phyloP scores from a whole-genome alignment of 768 basidiomycete species.

The Kwoniella sp. region DNA sequence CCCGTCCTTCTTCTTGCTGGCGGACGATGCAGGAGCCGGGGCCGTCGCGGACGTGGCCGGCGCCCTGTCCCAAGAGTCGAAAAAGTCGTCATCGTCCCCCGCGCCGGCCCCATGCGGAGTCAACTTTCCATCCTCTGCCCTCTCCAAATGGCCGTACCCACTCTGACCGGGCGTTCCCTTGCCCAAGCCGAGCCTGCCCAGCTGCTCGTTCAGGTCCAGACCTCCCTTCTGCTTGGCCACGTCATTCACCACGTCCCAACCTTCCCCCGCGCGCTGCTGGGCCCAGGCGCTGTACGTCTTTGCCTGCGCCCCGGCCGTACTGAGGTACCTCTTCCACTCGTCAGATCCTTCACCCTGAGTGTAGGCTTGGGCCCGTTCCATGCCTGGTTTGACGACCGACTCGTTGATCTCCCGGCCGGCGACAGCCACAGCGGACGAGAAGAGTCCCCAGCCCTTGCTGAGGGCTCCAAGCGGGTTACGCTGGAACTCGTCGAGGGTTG shows the following conservation, averaged over 20 bases:
- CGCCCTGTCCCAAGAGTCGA: constrained; percentile 54
- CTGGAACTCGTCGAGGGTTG: constrained; percentile 74
- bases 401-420: constrained; percentile 75
- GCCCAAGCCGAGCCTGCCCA: constrained; percentile 62
- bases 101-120: constrained; percentile 48
- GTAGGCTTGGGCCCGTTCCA: constrained; percentile 61
- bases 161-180: constrained; percentile 34
- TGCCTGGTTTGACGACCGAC: constrained; percentile 82
- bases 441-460: constrained; percentile 93
- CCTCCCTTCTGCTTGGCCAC: constrained; percentile 63
- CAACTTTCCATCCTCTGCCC: constrained; percentile 36
- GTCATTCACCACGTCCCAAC: constrained; percentile 41
- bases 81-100: constrained; percentile 59
- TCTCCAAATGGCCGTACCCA: constrained; percentile 32
- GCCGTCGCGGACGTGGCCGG: constrained; percentile 11
- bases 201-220: constrained; percentile 75
- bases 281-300: constrained; percentile 35
- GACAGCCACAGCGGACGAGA: constrained; percentile 67
- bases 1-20: constrained; percentile 19
- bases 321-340: constrained; percentile 33
- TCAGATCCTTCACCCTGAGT: constrained; percentile 8
- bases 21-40: constrained; percentile 24
- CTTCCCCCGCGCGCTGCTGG: constrained; percentile 38
- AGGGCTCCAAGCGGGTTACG: constrained; percentile 79
- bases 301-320: constrained; percentile 15